These are phyloP conservation scores for Lactifluus subvellereus DNA, from an alignment of 768 basidiomycete species.

Conservation along the genomic window DNA sequence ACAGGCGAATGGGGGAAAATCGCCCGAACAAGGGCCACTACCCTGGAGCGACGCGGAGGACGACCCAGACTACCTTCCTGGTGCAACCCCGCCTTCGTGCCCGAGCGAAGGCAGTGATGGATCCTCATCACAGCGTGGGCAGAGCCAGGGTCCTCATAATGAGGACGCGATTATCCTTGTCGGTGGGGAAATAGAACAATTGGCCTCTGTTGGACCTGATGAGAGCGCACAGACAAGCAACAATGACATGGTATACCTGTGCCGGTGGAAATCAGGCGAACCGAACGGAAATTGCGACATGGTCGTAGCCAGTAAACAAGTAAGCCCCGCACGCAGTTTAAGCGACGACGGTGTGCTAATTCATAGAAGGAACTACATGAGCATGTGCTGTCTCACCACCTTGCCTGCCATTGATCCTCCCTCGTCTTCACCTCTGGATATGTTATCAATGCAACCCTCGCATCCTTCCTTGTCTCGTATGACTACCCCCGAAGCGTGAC, in stretches of 20 bases:
- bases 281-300: background rate
- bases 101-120: background rate
- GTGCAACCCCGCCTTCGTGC: background rate
- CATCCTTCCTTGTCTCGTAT: background rate
- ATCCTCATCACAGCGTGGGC: background rate
- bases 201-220: background rate
- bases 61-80: constrained; percentile 20
- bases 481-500: background rate
- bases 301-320: constrained; percentile 1
- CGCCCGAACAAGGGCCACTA: background rate
- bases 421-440: background rate
- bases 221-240: background rate
- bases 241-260: constrained; percentile 18
- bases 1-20: constrained; percentile 13
- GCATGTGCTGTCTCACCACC: constrained; percentile 16
- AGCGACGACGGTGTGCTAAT: background rate
- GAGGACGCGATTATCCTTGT: background rate
- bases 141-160: background rate
- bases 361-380: constrained; percentile 6
- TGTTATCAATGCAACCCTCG: background rate
- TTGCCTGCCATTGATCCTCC: constrained; percentile 10
- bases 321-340: background rate
- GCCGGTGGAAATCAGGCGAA: constrained; percentile 15
- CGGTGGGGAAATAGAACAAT: background rate
- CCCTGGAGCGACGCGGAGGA: constrained; percentile 8